Percentiles rank a stretch among this genome's conserved stretches.
These are phyloP conservation scores for Nicotiana benthamiana DNA, from an alignment of 257 asterid genomes.

Conservation along the genomic window DNA sequence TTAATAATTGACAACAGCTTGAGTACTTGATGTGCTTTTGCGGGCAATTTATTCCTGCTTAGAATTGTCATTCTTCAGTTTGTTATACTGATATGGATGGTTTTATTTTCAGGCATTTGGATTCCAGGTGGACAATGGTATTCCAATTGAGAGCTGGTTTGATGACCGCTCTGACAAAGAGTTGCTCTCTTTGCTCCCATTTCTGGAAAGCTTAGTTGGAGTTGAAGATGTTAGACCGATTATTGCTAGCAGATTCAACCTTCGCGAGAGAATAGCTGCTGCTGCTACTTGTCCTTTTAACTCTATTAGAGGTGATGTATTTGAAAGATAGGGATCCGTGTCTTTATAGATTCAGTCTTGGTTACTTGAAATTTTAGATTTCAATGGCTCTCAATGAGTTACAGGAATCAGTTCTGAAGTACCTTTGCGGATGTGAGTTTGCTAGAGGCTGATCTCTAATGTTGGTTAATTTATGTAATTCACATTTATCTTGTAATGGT, in stretches of 20 bases:
- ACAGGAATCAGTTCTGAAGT: neutral
- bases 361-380: neutral
- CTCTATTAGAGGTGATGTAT: slow-evolving; percentile 30
- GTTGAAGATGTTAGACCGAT: slow-evolving; percentile 78
- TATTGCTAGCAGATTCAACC: slow-evolving; percentile 65
- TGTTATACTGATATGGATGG: neutral
- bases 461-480: neutral
- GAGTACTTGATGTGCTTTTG: neutral
- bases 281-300: slow-evolving; percentile 50
- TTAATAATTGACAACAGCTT: neutral
- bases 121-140: slow-evolving; percentile 96
- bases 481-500: neutral
- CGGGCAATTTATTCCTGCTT: neutral
- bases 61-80: neutral
- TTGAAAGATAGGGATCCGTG: slow-evolving; percentile 25
- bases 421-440: neutral
- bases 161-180: slow-evolving; percentile 71
- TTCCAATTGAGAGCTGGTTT: slow-evolving; percentile 97
- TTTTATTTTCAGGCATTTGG: slow-evolving; percentile 75
- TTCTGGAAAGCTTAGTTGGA: slow-evolving; percentile 75
- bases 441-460: neutral
- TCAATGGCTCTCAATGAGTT: neutral
- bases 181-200: slow-evolving; percentile 61
- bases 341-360: slow-evolving; percentile 4
- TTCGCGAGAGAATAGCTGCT: slow-evolving; percentile 61